phyloP scores from a whole-genome alignment of 495 filamentous ascomycete genomes.

The Polyplosphaeria fusca region DNA sequence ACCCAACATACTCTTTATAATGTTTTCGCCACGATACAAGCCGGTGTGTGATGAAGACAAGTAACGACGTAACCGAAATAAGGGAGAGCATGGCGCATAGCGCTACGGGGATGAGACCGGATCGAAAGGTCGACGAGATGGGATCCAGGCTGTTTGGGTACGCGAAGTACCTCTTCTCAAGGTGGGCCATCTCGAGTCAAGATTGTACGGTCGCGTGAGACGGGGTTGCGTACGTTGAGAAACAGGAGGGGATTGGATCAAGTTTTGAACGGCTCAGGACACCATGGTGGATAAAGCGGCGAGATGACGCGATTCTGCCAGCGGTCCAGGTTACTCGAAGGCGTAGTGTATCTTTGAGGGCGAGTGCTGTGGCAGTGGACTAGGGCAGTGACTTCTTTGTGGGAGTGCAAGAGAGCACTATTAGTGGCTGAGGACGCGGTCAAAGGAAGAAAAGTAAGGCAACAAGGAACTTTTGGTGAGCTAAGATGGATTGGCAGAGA shows the following conservation, averaged over 20 bases:
- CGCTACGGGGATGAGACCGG: slow-evolving; percentile 37
- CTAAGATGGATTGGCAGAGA: neutral
- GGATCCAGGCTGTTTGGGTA: slow-evolving; percentile 37
- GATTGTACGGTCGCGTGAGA: neutral
- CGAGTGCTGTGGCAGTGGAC: neutral
- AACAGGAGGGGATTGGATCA: neutral
- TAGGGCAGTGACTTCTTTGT: neutral
- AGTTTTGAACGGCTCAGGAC: neutral
- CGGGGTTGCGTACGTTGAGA: neutral
- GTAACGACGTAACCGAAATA: slow-evolving; percentile 32
- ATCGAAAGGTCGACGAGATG: slow-evolving; percentile 20
- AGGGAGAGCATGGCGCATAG: slow-evolving; percentile 36
- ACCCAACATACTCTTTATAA: slow-evolving; percentile 42
- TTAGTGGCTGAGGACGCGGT: neutral
- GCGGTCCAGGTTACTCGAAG: neutral
- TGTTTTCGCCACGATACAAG: slow-evolving; percentile 38
- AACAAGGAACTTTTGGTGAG: neutral
- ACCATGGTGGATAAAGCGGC: slow-evolving; percentile 6
- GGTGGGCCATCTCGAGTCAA: slow-evolving; percentile 4
- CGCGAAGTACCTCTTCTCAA: slow-evolving; percentile 36
- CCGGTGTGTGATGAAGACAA: slow-evolving; percentile 38
- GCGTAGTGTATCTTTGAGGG: neutral
- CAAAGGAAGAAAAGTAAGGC: neutral
- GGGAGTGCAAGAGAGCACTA: neutral
- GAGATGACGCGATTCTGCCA: neutral